Evolutionary conservation across 208 protist genomes (phyloP), one percentile per base, ranked within the genome.

Genomic region (Trichomonas tenax): DNA sequence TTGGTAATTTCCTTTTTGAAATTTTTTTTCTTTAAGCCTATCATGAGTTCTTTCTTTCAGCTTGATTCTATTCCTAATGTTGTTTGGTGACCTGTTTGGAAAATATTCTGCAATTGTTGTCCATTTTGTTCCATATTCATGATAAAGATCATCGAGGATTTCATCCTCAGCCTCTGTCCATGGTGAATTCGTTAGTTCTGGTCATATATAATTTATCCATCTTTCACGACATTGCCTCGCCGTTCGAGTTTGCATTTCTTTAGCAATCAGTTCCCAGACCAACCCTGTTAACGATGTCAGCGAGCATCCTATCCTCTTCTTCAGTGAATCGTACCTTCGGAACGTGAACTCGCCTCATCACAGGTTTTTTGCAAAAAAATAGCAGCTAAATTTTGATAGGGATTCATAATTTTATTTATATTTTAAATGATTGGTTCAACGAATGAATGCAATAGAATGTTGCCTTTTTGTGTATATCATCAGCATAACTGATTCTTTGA

Each of bases 221-320:
- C 86, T 48, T 93, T 93, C 86, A 17, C 86, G 40, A 93, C 86
- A 93, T 93, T 93, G 86, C 38, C 86, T 48, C 21, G 86, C 10
- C 36, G 41, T 93, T 48, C 8, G 15, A 11, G 8, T 23, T 51
- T 34, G 9, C 40, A 93, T 93, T 26, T 58, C 40, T 34, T n/a
- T 34, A 31, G 86, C 40, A 34, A 93, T 40, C 6, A 48, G 6
- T 38, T 40, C 44, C 86, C 86, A 93, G 31, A n/a, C 38, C 34
- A 89, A n/a, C 4, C 10, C 36, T 0, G 1, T n/a, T 48, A 48
- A 89, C 21, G 41, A 89, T 10, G 9, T 46, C 40, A 44, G 3
- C 48, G 2, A 89, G 82, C 40, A 26, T 45, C 1, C 14, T 48
- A 46, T 89, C 82, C 36, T 89, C 82, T 48, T 44, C 82, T 45